A percentile compares a stretch with the other conserved stretches of the same genome.
Evolutionary conservation across 306 rosid genomes (phyloP).

Genomic region (Psophocarpus tetragonolobus): DNA sequence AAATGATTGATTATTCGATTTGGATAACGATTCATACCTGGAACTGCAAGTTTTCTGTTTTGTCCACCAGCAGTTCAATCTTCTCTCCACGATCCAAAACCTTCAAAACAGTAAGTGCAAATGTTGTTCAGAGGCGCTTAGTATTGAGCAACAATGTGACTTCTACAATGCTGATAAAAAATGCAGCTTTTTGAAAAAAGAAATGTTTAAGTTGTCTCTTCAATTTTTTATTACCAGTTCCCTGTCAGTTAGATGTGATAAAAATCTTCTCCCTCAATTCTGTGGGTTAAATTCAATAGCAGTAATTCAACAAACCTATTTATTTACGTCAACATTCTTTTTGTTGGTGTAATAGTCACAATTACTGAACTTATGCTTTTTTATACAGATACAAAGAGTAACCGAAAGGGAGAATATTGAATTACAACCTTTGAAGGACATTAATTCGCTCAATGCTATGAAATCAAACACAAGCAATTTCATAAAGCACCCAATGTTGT

Average conservation of each 20-base stretch:
- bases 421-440: not conserved
- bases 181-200: not conserved
- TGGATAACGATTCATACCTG: conserved; percentile 57
- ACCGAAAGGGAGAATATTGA: conserved; percentile 9
- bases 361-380: not conserved
- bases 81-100: conserved; percentile 99
- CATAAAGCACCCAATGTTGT: too few species aligned
- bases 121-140: not conserved
- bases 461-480: conserved; percentile 5
- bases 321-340: not conserved
- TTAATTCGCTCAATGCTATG: conserved; percentile 9
- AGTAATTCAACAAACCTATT: not conserved
- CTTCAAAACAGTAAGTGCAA: conserved; percentile 44
- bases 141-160: conserved; percentile 5
- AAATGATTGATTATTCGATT: not conserved
- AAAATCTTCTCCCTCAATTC: not conserved
- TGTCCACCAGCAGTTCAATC: conserved; percentile 94
- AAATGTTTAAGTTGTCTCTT: not conserved
- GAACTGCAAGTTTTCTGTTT: conserved; percentile 92
- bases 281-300: not conserved
- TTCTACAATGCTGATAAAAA: too few species aligned
- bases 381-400: not conserved
- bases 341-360: conserved; percentile 9
- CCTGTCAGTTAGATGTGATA: not conserved
- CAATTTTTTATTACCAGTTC: not conserved